Conservation (phyloP, 345 rosid species). For the rapeseed (Brassica napus) region Da-Ae NC_063441.1:12360001-12360500, state of each 20-base stretch:
- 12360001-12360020: slow-evolving; percentile 6
- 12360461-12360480: slow-evolving; percentile 1
- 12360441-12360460: background rate
- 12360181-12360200: slow-evolving; percentile 8
- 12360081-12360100: slow-evolving; percentile 56
- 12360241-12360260: slow-evolving; percentile 61
- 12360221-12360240: slow-evolving; percentile 47
- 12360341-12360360: slow-evolving; percentile 42
- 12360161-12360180: background rate
- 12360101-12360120: slow-evolving; percentile 52
- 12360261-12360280: slow-evolving; percentile 54
- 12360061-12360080: slow-evolving; percentile 71
- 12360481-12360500: background rate
- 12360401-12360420: background rate
- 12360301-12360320: slow-evolving; percentile 79
- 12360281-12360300: slow-evolving; percentile 67
- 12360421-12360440: background rate
- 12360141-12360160: slow-evolving; percentile 24
- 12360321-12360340: slow-evolving; percentile 83
- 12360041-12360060: slow-evolving; percentile 89
- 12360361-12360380: background rate
- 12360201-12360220: background rate
- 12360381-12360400: no score
- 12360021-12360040: slow-evolving; percentile 21
- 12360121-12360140: slow-evolving; percentile 71